Conservation (phyloP, 2,329 filamentous ascomycete species). For the Ophiosphaerella korrae region DNA sequence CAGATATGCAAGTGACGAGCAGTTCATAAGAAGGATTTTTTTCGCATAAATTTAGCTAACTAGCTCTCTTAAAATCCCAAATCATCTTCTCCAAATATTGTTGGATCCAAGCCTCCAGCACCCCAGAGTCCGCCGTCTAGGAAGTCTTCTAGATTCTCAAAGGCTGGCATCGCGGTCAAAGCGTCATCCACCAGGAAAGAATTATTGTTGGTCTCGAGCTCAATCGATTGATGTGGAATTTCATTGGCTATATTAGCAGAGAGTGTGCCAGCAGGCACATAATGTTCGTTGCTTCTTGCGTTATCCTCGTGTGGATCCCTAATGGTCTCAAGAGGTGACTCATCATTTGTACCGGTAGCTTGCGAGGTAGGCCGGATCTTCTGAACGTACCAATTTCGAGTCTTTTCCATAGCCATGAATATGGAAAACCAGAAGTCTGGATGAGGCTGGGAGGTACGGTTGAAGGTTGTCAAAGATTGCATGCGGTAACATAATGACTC, state of each 20-base stretch:
- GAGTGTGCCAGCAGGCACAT: too few relatives aligned
- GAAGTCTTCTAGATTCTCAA: neutral
- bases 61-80: neutral
- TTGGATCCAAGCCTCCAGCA: neutral
- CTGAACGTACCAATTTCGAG: slow-evolving; percentile 20
- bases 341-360: neutral
- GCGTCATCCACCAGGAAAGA: too few relatives aligned
- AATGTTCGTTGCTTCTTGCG: neutral
- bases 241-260: too few relatives aligned
- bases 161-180: neutral
- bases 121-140: neutral
- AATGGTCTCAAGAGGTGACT: neutral
- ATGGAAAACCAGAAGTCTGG: slow-evolving; percentile 25
- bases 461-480: slow-evolving; percentile 20
- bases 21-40: too few relatives aligned
- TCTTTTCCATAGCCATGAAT: slow-evolving; percentile 28
- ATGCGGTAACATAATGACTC: slow-evolving; percentile 30
- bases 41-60: neutral
- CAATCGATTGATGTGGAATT: too few relatives aligned
- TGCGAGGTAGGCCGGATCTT: slow-evolving; percentile 2
- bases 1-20: too few relatives aligned
- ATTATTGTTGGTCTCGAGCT: too few relatives aligned
- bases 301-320: neutral
- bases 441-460: slow-evolving; percentile 15
- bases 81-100: neutral